Evolutionary conservation across 108 stramenopile species (phyloP).

Genomic region (Cyclotella distinguenda): DNA sequence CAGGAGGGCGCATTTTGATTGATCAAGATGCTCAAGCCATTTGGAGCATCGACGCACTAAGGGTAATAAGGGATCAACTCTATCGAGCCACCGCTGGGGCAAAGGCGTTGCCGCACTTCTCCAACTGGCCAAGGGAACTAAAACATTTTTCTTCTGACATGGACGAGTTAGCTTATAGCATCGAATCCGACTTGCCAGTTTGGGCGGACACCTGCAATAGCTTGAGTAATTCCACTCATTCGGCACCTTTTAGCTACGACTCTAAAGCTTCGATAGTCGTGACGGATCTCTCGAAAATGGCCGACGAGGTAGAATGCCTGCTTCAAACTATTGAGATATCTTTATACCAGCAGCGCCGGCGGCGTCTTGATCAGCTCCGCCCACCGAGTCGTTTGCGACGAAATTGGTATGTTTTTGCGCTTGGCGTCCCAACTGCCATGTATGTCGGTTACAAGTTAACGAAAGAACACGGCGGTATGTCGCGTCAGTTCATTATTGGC

Average conservation of each 20-base stretch:
- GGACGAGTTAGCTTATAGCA: background rate
- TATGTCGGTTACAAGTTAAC: conserved; percentile 55
- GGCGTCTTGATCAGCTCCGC: conserved; percentile 66
- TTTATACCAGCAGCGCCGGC: conserved; percentile 64
- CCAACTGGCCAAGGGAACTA: conserved; percentile 63
- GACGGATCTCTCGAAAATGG: conserved; percentile 63
- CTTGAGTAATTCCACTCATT: conserved; percentile 2
- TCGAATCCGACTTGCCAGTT: conserved; percentile 29
- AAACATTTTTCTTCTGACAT: conserved; percentile 33
- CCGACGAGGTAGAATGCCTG: conserved; percentile 67
- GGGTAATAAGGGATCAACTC: conserved; percentile 68
- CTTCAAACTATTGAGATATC: conserved; percentile 69
- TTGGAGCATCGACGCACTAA: conserved; percentile 85
- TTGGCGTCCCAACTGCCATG: conserved; percentile 47
- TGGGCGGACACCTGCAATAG: conserved; percentile 22
- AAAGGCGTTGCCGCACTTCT: conserved; percentile 52
- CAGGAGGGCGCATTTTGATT: conserved; percentile 54
- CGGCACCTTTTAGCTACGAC: too few species aligned
- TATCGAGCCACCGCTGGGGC: conserved; percentile 61
- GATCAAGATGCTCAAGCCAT: conserved; percentile 72
- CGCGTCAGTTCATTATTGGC: background rate
- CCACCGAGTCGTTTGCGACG: conserved; percentile 60
- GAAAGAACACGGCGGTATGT: conserved; percentile 41
- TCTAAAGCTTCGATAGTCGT: conserved; percentile 52
- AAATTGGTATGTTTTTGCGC: conserved; percentile 75